Base-by-base conservation (phyloP, 2,329 filamentous ascomycete species). In the Pseudogymnoascus sp. region DNA sequence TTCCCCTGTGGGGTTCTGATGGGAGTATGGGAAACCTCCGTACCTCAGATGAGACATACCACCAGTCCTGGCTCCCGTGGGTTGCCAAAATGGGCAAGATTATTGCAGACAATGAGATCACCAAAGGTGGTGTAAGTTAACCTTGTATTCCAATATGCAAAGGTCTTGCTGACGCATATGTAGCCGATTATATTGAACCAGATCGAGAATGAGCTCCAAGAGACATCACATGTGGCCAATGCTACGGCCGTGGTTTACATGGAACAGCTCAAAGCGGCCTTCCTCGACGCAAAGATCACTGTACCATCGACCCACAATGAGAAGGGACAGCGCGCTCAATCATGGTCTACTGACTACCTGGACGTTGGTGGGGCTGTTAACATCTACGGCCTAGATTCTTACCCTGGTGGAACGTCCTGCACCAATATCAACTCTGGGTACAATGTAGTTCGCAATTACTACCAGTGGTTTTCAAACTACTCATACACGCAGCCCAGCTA, bases 391-490 rank as follows among this genome's bases (percentile, higher is more conserved):
- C 65, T 80, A 1, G 78, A 80, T 64, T 74, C 70, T 39, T 80
- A 80, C 61, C 76, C 78, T 0, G 77, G 76, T 26, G 77, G 79
- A 0, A 65, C 79, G 8, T 78, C 77, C 6, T 83, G 81, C 67
- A 79, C 76, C 1, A 80, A 82, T 60, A 73, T 73, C 0, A 70
- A 78, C 47, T 71, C 73, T 5, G 80, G 79, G 0, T 83, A 81
- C 66, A 78, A 72, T 29, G 69, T 82, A 1, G 74, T 80, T 2
- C 75, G 79, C 26, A 81, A 75, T 4, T 84, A 84, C 65, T 79
- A 80, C 63, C 76, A 83, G 64, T 83, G 80, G 79, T 84, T 84
- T 64, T 74, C 77, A n/a, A 78, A 80, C 40, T 81, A 81, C 61
- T 80, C 80, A 0, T 78, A 71, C 57, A 81, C 79, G 1, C 81